Conservation (phyloP, 257 asterid species). For the Solanum peruvianum region DNA sequence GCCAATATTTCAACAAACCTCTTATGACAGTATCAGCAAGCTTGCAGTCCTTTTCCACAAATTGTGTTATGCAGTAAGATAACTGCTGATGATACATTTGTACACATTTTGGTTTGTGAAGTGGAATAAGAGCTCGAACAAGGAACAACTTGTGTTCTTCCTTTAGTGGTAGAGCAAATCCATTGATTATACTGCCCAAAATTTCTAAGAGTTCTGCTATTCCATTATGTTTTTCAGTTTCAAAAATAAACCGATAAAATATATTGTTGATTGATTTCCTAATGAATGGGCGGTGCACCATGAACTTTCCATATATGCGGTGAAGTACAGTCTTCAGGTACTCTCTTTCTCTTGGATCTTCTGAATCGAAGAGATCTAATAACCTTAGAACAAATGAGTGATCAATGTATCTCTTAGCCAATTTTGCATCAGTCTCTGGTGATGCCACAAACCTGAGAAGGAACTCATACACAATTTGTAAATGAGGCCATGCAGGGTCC, state of each 20-base stretch:
- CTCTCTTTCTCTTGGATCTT: constrained; percentile 95
- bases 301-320: constrained; percentile 88
- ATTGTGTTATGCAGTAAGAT: constrained; percentile 37
- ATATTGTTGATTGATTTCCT: constrained; percentile 73
- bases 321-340: constrained; percentile 81
- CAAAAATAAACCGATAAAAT: constrained; percentile 70
- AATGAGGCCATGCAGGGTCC: constrained; percentile 91
- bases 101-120: constrained; percentile 45
- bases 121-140: constrained; percentile 80
- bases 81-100: constrained; percentile 39
- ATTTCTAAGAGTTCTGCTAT: constrained; percentile 81
- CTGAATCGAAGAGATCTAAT: constrained; percentile 84
- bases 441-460: constrained; percentile 80
- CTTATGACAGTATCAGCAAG: constrained; percentile 35
- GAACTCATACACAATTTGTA: constrained; percentile 78
- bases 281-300: constrained; percentile 94
- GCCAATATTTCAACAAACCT: constrained; percentile 39
- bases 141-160: constrained; percentile 93
- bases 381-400: constrained; percentile 65
- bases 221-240: constrained; percentile 86
- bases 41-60: constrained; percentile 38
- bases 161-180: constrained; percentile 77
- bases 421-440: constrained; percentile 80
- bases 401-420: constrained; percentile 83
- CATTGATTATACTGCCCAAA: constrained; percentile 89